Percentiles rank a stretch among this genome's conserved stretches.
phyloP scores from a whole-genome alignment of 2,329 filamentous ascomycete species.

The Stromatinia cepivora region DNA sequence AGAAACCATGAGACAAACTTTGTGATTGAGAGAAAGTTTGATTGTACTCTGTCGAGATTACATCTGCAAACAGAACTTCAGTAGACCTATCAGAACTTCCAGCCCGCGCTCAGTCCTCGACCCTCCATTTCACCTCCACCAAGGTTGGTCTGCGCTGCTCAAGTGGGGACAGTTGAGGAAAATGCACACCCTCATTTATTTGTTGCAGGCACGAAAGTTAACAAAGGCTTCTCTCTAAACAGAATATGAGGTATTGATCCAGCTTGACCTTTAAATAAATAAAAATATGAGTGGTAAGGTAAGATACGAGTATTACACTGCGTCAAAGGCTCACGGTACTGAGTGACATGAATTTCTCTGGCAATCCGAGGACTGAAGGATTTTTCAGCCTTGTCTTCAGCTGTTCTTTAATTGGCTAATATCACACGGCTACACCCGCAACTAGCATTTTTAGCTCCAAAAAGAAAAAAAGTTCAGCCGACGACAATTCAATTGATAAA shows the following conservation, averaged over 20 bases:
- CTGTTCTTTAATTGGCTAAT: conserved; percentile 2
- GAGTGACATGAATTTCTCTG: not conserved
- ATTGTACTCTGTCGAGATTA: not conserved
- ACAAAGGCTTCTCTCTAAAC: not conserved
- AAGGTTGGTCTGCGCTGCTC: not conserved
- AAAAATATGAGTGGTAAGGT: not conserved
- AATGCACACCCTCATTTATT: conserved; percentile 17
- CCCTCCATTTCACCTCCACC: not conserved
- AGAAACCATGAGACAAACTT: not conserved
- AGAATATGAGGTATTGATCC: not conserved
- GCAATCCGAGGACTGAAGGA: not conserved
- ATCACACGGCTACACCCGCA: conserved; percentile 1
- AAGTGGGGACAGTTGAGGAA: conserved; percentile 20
- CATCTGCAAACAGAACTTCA: not conserved
- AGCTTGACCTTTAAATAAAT: not conserved
- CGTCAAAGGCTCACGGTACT: not conserved
- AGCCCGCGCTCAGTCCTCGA: not conserved
- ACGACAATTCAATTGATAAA: conserved; percentile 17
- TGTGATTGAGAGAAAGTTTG: not conserved
- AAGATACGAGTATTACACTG: not conserved
- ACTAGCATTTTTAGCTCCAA: conserved; percentile 10
- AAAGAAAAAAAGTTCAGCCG: conserved; percentile 24
- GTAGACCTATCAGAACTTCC: not conserved
- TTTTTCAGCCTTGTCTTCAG: conserved; percentile 12
- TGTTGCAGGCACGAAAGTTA: conserved; percentile 12